phyloP scores from a whole-genome alignment of 2,329 filamentous ascomycete genomes.

The Ophiostoma angusticollis region DNA sequence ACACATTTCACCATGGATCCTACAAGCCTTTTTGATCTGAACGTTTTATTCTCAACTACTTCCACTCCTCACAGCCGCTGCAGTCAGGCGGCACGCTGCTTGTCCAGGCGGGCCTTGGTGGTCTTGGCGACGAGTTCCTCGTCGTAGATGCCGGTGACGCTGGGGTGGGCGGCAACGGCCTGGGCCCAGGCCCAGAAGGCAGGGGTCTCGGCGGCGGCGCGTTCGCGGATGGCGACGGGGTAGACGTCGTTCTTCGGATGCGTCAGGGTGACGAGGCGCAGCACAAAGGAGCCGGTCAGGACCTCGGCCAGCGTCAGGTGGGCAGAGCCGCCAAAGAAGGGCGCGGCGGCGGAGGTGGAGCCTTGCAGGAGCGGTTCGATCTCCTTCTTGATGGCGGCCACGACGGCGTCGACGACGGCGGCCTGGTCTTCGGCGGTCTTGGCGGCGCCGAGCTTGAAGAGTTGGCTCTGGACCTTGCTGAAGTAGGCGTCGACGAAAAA shows the following conservation, averaged over 20 bases:
- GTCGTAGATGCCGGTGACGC: conserved; percentile 51
- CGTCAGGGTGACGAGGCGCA: conserved; percentile 44
- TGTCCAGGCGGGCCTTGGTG: conserved; percentile 10
- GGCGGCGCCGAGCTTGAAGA: conserved; percentile 32
- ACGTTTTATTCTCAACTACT: too few relatives aligned
- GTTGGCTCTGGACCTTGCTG: conserved; percentile 28
- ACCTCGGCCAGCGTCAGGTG: conserved; percentile 65
- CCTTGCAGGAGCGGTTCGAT: conserved; percentile 55
- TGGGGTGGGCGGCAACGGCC: conserved; percentile 46
- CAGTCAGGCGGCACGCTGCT: conserved; percentile 12
- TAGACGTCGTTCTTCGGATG: conserved; percentile 42
- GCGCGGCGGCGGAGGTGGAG: conserved; percentile 24
- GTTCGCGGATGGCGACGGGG: conserved; percentile 21
- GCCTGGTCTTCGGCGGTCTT: conserved; percentile 37
- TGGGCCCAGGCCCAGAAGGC: conserved; percentile 56
- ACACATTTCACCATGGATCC: too few relatives aligned
- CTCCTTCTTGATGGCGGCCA: conserved; percentile 50
- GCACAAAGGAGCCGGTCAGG: conserved; percentile 51
- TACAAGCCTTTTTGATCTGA: too few relatives aligned
- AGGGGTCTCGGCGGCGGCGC: conserved; percentile 40
- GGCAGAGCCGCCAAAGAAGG: conserved; percentile 52
- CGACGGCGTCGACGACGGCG: conserved; percentile 34
- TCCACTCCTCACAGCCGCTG: too few relatives aligned
- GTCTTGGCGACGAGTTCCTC: conserved; percentile 32
- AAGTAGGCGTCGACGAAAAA: conserved; percentile 43